Evolutionary conservation across 164 flowering plant species (phyloP).

Genomic region (Vitis riparia): DNA sequence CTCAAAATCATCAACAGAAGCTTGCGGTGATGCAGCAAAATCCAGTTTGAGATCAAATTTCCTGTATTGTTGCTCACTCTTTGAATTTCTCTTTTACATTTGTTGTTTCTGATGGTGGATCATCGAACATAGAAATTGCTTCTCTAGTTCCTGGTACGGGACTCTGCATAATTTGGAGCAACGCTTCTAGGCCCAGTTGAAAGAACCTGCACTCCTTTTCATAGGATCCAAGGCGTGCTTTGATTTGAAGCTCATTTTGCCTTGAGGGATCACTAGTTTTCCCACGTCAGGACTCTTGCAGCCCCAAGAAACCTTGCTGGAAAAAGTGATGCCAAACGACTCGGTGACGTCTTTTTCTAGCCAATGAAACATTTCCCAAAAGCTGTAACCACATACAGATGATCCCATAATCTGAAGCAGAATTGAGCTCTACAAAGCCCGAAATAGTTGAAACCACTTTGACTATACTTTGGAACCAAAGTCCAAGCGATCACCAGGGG

Average conservation of each 20-base stretch:
- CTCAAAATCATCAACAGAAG: too few relatives aligned
- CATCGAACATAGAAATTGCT: slow-evolving; percentile 15
- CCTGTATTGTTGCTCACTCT: too few relatives aligned
- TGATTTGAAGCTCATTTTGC: slow-evolving; percentile 58
- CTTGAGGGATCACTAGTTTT: slow-evolving; percentile 64
- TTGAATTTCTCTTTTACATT: slow-evolving; percentile 6
- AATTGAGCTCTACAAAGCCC: slow-evolving; percentile 8
- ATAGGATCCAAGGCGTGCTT: slow-evolving; percentile 36
- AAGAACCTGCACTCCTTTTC: slow-evolving; percentile 46
- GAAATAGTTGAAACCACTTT: too few relatives aligned
- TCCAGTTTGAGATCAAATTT: too few relatives aligned
- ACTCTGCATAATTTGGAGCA: slow-evolving; percentile 45
- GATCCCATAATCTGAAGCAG: slow-evolving; percentile 33
- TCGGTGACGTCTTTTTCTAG: too few relatives aligned
- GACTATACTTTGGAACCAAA: too few relatives aligned
- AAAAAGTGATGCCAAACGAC: too few relatives aligned
- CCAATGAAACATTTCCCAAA: slow-evolving; percentile 14
- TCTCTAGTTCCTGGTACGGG: slow-evolving; percentile 35
- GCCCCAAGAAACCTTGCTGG: too few relatives aligned
- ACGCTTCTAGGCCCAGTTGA: slow-evolving; percentile 46
- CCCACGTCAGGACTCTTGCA: slow-evolving; percentile 23
- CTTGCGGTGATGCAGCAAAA: too few relatives aligned
- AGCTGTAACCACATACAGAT: slow-evolving; percentile 58
- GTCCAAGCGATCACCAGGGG: too few relatives aligned
- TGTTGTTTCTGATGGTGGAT: slow-evolving; percentile 16